Evolutionary conservation across 2,329 filamentous ascomycete species (phyloP).

Genomic region (Fusarium falciforme): DNA sequence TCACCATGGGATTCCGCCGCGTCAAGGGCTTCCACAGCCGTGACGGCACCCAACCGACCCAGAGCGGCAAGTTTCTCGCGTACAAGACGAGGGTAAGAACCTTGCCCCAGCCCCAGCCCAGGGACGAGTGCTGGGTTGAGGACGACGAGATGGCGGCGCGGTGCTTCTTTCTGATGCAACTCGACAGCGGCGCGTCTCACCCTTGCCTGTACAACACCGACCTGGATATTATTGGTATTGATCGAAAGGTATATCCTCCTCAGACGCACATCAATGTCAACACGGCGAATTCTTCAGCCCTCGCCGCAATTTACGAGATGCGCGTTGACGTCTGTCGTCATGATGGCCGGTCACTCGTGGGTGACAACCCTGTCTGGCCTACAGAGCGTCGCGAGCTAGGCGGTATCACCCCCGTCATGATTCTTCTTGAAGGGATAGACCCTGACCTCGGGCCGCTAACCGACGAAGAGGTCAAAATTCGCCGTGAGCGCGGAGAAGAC

Average conservation of each 20-base stretch:
- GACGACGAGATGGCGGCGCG: constrained; percentile 29
- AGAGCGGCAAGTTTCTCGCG: constrained; percentile 23
- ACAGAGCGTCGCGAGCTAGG: constrained; percentile 38
- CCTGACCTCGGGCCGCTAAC: constrained; percentile 22
- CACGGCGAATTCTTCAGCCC: constrained; percentile 26
- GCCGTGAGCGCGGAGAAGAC: constrained; percentile 20
- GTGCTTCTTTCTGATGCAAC: constrained; percentile 42
- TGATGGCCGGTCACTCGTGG: constrained; percentile 41
- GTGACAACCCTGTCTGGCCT: constrained; percentile 37
- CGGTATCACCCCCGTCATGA: constrained; percentile 40
- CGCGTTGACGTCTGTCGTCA: constrained; percentile 41
- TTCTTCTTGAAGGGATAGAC: constrained; percentile 16
- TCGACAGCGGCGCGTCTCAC: constrained; percentile 40
- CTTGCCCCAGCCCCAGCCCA: not conserved
- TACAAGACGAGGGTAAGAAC: constrained; percentile 28
- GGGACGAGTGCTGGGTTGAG: constrained; percentile 9
- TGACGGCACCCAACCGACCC: not conserved
- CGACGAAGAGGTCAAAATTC: constrained; percentile 1
- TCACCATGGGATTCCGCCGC: constrained; percentile 44
- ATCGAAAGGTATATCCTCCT: constrained; percentile 31
- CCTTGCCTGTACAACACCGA: constrained; percentile 36
- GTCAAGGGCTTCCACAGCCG: constrained; percentile 39
- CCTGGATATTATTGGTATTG: constrained; percentile 34
- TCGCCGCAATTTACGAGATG: constrained; percentile 37
- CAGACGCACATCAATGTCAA: constrained; percentile 29